phyloP scores from a whole-genome alignment of 1,284 basidiomycete genomes.

The Termitomyces sp. region DNA sequence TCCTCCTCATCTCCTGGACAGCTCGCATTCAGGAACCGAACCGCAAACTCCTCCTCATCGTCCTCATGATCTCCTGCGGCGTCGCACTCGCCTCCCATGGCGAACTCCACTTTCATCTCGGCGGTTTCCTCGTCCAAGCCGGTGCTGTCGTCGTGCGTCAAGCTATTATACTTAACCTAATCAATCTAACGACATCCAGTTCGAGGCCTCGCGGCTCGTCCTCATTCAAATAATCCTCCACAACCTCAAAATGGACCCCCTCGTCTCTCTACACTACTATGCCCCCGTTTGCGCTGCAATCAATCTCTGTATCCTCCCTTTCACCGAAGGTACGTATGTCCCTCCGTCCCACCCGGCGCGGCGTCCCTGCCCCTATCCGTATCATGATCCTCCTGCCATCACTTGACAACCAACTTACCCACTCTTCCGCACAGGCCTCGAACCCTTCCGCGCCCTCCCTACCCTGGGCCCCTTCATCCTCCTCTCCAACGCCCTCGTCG shows the following conservation, averaged over 20 bases:
- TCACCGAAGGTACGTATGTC: slow-evolving; percentile 64
- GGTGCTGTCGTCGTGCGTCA: slow-evolving; percentile 69
- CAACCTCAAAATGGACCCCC: slow-evolving; percentile 95
- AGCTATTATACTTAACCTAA: slow-evolving; percentile 9
- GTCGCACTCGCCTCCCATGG: slow-evolving; percentile 88
- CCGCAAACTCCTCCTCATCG: slow-evolving; percentile 75
- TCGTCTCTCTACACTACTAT: slow-evolving; percentile 94
- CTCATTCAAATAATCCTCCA: slow-evolving; percentile 96
- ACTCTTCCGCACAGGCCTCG: slow-evolving; percentile 42
- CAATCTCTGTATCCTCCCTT: slow-evolving; percentile 80
- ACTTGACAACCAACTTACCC: not conserved
- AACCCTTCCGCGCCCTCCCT: slow-evolving; percentile 75
- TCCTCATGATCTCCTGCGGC: slow-evolving; percentile 88
- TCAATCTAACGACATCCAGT: slow-evolving; percentile 35
- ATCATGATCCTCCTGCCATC: not conserved
- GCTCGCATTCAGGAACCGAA: slow-evolving; percentile 89
- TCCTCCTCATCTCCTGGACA: slow-evolving; percentile 90
- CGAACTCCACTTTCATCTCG: slow-evolving; percentile 79
- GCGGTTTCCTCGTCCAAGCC: slow-evolving; percentile 84
- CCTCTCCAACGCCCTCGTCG: slow-evolving; percentile 80
- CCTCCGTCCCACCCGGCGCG: not conserved
- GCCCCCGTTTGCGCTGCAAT: slow-evolving; percentile 92
- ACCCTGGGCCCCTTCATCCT: slow-evolving; percentile 76
- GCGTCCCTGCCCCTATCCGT: too few relatives aligned
- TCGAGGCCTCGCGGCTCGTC: slow-evolving; percentile 87